These are phyloP conservation scores for Tardiomyces blankii DNA, from an alignment of 1,139 yeast genomes.

Conservation along the genomic window DNA sequence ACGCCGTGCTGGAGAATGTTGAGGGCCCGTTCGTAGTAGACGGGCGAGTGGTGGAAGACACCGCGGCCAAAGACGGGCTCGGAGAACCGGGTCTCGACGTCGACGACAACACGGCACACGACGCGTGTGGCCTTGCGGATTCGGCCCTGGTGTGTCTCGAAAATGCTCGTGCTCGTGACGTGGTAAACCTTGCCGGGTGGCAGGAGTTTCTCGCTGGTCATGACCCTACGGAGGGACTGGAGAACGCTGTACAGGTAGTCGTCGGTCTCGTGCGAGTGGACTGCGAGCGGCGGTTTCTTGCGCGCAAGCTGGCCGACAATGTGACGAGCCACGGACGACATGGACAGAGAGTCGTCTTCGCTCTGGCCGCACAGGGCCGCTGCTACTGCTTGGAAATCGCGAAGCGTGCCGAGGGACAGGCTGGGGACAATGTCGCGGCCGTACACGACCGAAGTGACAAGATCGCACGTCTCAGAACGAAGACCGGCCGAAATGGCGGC, in stretches of 20 bases:
- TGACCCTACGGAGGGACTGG: constrained; percentile 18
- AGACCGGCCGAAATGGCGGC: constrained; percentile 21
- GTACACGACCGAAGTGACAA: constrained; percentile 24
- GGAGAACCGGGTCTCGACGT: constrained; percentile 23
- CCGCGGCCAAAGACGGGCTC: constrained; percentile 27
- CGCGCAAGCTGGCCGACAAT: constrained; percentile 19
- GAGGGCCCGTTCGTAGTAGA: constrained; percentile 24
- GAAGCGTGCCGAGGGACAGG: constrained; percentile 23
- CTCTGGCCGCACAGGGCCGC: constrained; percentile 1
- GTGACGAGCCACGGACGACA: not conserved
- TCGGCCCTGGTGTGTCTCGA: constrained; percentile 21
- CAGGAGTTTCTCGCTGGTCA: constrained; percentile 24
- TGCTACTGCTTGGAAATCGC: constrained; percentile 25
- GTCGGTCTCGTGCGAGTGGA: constrained; percentile 17
- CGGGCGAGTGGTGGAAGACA: constrained; percentile 25
- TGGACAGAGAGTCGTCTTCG: not conserved
- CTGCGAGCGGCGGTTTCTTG: constrained; percentile 15
- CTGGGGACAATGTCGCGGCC: constrained; percentile 27
- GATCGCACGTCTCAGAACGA: constrained; percentile 17
- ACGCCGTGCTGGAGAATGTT: constrained; percentile 20
- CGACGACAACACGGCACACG: constrained; percentile 20
- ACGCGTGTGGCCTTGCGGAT: constrained; percentile 22
- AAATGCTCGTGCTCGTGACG: constrained; percentile 19
- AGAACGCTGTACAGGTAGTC: constrained; percentile 21
- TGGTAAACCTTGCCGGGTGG: constrained; percentile 28